A percentile compares a stretch with the other conserved stretches of the same genome.
Evolutionary conservation across 768 basidiomycete species (phyloP).

Genomic region (Termitomyces sp.): DNA sequence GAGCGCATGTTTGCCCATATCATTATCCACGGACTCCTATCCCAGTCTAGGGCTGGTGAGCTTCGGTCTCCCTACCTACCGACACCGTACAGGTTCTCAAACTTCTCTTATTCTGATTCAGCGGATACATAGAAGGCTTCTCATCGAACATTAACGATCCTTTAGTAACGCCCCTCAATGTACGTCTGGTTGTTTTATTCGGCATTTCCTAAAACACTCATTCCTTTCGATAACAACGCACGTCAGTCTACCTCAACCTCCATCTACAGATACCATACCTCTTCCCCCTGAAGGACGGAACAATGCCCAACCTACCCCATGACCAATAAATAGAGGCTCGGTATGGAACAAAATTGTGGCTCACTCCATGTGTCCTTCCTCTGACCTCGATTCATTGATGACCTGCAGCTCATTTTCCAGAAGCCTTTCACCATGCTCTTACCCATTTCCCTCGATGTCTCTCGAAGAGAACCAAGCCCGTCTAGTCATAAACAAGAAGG

Average conservation of each 20-base stretch:
- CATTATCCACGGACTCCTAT: neutral
- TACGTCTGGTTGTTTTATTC: slow-evolving; percentile 1
- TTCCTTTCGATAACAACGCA: neutral
- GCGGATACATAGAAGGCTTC: slow-evolving; percentile 7
- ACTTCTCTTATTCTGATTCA: slow-evolving; percentile 4
- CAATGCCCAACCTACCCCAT: neutral
- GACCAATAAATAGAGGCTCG: neutral
- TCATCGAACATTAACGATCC: slow-evolving; percentile 4
- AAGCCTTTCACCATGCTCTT: slow-evolving; percentile 6
- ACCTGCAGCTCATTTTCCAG: slow-evolving; percentile 22
- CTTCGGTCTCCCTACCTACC: slow-evolving; percentile 2
- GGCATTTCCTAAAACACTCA: neutral
- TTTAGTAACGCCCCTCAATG: slow-evolving; percentile 5
- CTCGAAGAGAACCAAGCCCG: neutral
- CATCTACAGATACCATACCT: neutral
- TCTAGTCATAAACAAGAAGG: slow-evolving; percentile 18
- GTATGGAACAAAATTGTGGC: neutral
- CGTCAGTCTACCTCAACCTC: slow-evolving; percentile 6
- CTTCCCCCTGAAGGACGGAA: neutral
- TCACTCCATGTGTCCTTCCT: slow-evolving; percentile 13
- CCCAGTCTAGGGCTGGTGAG: neutral
- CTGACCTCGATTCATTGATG: slow-evolving; percentile 1
- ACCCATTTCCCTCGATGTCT: neutral
- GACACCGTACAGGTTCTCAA: neutral
- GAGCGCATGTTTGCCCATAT: neutral